Conservation (phyloP, 208 protist species). For the Trypanosoma theileri region DNA sequence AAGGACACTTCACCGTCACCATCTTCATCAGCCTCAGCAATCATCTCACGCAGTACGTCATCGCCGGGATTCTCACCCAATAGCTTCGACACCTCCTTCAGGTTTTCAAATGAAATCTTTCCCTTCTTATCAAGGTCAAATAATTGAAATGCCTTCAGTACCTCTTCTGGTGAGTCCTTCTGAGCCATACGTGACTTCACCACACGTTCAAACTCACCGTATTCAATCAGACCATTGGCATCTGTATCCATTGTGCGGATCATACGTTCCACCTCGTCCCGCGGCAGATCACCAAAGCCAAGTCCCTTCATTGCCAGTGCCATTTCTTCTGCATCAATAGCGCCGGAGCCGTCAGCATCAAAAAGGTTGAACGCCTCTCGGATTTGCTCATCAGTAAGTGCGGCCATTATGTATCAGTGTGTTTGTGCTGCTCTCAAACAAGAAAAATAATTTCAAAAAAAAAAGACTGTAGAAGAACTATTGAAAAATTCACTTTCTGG, state of each 20-base stretch:
- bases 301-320: slow-evolving; percentile 95
- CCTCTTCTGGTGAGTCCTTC: slow-evolving; percentile 94
- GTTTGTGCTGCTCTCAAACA: slow-evolving; percentile 14
- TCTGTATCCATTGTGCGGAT: slow-evolving; percentile 83
- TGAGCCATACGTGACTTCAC: slow-evolving; percentile 91
- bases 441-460: slow-evolving; percentile 3
- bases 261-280: slow-evolving; percentile 93
- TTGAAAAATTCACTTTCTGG: slow-evolving; percentile 24
- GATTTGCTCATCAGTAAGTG: slow-evolving; percentile 92
- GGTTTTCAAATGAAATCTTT: slow-evolving; percentile 96
- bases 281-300: slow-evolving; percentile 92
- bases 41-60: slow-evolving; percentile 98
- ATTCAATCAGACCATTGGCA: slow-evolving; percentile 88
- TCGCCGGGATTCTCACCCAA: slow-evolving; percentile 96
- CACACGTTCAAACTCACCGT: slow-evolving; percentile 89
- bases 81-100: slow-evolving; percentile 95
- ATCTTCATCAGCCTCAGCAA: slow-evolving; percentile 95
- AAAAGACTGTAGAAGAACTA: background rate
- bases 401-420: slow-evolving; percentile 56
- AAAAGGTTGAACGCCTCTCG: slow-evolving; percentile 98
- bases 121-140: slow-evolving; percentile 97
- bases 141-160: slow-evolving; percentile 95
- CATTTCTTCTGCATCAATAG: slow-evolving; percentile 94
- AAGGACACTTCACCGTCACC: slow-evolving; percentile 95
- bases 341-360: slow-evolving; percentile 93